These are phyloP conservation scores for Apophysomyces variabilis DNA, from an alignment of 371 early-diverging fungal species.

Conservation along the genomic window DNA sequence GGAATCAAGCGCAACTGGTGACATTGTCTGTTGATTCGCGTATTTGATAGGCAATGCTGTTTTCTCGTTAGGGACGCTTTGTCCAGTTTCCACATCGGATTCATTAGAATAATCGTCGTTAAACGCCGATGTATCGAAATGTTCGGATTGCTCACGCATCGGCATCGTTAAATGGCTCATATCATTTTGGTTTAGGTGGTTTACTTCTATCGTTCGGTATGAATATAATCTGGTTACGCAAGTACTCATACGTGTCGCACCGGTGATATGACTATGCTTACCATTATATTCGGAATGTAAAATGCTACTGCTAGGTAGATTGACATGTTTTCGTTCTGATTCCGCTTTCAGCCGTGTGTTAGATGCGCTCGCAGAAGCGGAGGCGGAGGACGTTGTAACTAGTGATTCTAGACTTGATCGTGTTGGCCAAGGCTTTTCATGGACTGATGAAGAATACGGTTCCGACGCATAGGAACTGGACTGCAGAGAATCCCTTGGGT, in stretches of 20 bases:
- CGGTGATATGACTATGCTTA: background rate
- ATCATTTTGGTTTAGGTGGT: background rate
- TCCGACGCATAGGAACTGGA: conserved; percentile 37
- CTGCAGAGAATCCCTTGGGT: conserved; percentile 21
- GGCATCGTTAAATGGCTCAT: background rate
- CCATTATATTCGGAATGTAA: background rate
- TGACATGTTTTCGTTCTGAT: background rate
- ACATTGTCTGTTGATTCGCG: conserved; percentile 15
- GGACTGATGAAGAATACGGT: conserved; percentile 24
- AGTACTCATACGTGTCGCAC: background rate
- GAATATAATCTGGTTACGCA: background rate
- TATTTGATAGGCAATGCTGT: background rate
- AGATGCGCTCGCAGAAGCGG: background rate
- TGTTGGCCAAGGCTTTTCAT: conserved; percentile 21
- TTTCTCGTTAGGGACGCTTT: background rate
- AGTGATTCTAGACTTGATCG: conserved; percentile 46
- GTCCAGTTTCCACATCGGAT: conserved; percentile 20
- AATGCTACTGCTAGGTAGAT: background rate
- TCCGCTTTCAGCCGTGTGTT: background rate
- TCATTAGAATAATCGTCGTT: conserved; percentile 54
- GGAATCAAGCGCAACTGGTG: conserved; percentile 15
- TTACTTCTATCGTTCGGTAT: background rate
- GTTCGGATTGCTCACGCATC: conserved; percentile 39
- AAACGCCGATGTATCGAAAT: conserved; percentile 46
- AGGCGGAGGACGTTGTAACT: conserved; percentile 18